Base-by-base conservation (phyloP, 306 rosid species). In the Fragaria nilgerrensis region DNA sequence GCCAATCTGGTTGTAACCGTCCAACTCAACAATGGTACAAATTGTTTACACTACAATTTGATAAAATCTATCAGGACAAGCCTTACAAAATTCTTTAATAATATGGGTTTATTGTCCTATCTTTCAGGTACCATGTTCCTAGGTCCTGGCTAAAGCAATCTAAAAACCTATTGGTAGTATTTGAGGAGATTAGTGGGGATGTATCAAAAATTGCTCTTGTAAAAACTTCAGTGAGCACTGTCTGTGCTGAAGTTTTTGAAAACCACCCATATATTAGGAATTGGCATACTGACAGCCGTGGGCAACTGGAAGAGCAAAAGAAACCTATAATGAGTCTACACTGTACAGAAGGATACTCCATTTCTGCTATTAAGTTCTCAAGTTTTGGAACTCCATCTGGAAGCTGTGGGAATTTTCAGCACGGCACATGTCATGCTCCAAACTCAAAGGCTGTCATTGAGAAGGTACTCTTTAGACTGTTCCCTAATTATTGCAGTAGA, bases 361-460 rank as follows among this genome's bases (percentile, higher is more conserved):
- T 93, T 66, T 78, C 96, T 70, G 72, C 85, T 45, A 93, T 93
- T 73, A 90, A 79, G 68, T 93, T 90, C 82, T 96, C 96, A 66
- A 93, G 98, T 86, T 93, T 84, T 47, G 96, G 96, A 79, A 88
- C 96, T 78, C 98, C 98, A 71, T 63, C 76, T 3, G 98, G 96
- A 63, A 83, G 88, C 76, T 93, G 98, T 74, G 96, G 96, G 47
- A 88, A 47, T 41, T 88, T 83, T 66, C 81, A 68, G 83, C 91
- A 85, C 29, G 98, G 98, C 43, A 39, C 86, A 36, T 93, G 96
- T 20, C 94, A 93, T 48, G 84, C 94, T 53, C 75, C 91, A n/a
- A 68, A 77, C 34, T 89, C 98, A 22, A 74, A 75, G 43, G 78
- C 81, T 77, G 82, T 80, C 70, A 73, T 93, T 71, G 88, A 88